phyloP scores from a whole-genome alignment of 1,284 basidiomycete genomes.

The Sanghuangporus sanghuang region DNA sequence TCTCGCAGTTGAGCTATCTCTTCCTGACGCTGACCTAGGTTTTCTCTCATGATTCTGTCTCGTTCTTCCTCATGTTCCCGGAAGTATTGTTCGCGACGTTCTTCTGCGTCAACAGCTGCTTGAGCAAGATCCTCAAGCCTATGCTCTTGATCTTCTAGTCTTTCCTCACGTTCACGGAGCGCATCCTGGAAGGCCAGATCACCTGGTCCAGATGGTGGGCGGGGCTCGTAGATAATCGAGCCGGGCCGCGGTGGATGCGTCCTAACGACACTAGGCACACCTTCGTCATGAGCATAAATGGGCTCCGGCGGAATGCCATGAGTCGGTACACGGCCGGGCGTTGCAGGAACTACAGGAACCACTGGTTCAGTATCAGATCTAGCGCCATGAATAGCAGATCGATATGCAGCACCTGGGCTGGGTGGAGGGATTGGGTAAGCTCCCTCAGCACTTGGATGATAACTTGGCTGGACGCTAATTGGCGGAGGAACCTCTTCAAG shows the following conservation, averaged over 20 bases:
- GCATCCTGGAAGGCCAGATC: constrained; percentile 41
- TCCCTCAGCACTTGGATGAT: not conserved
- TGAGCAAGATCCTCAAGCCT: constrained; percentile 41
- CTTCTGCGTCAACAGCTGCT: constrained; percentile 51
- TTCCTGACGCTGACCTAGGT: constrained; percentile 49
- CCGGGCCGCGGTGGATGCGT: not conserved
- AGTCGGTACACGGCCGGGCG: not conserved
- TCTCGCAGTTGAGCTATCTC: constrained; percentile 49
- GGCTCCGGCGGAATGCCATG: not conserved
- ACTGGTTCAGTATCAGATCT: constrained; percentile 7
- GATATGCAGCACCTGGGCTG: not conserved
- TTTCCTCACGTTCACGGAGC: constrained; percentile 47
- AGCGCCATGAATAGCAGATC: not conserved
- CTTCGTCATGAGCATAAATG: not conserved
- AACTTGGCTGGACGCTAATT: not conserved
- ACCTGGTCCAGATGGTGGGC: constrained; percentile 26
- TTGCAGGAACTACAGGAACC: not conserved
- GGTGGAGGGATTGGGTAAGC: not conserved
- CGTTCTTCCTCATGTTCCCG: constrained; percentile 58
- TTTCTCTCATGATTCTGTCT: constrained; percentile 52
- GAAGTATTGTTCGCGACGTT: constrained; percentile 56
- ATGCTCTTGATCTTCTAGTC: constrained; percentile 49
- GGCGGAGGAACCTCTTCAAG: not conserved
- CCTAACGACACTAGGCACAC: constrained; percentile 3
- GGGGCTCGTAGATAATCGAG: not conserved